Evolutionary conservation across 768 basidiomycete genomes (phyloP).

Genomic region (Inosperma sp.): DNA sequence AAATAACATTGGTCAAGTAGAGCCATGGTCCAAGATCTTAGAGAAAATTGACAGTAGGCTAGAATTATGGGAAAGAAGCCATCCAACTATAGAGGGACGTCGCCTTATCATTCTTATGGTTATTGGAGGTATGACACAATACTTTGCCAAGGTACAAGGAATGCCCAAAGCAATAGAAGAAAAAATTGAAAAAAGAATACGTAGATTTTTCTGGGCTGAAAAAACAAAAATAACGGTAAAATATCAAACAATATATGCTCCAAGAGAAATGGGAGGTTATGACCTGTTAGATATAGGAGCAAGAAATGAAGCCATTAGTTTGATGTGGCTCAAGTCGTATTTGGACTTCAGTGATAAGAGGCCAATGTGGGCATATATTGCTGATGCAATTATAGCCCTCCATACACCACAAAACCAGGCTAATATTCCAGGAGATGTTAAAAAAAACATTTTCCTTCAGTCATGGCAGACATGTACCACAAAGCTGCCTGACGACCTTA

Average conservation of each 20-base stretch:
- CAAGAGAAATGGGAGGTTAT: constrained; percentile 17
- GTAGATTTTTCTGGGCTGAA: constrained; percentile 23
- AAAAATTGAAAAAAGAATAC: constrained; percentile 15
- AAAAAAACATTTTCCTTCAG: constrained; percentile 22
- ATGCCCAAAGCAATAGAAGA: constrained; percentile 28
- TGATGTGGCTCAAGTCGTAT: constrained; percentile 6
- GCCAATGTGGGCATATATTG: neutral
- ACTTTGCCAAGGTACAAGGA: constrained; percentile 27
- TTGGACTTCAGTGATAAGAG: neutral
- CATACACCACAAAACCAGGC: neutral
- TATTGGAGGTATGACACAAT: constrained; percentile 28
- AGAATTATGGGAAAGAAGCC: constrained; percentile 18
- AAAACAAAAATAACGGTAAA: constrained; percentile 11
- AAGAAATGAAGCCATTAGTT: constrained; percentile 22
- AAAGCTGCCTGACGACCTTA: constrained; percentile 9
- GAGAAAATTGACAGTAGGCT: constrained; percentile 21
- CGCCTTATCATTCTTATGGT: constrained; percentile 11
- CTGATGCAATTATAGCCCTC: neutral
- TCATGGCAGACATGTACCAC: constrained; percentile 18
- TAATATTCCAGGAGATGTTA: neutral
- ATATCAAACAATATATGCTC: constrained; percentile 13
- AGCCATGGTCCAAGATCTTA: constrained; percentile 21
- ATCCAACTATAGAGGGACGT: constrained; percentile 27
- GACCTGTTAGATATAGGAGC: constrained; percentile 20
- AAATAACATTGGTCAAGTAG: constrained; percentile 16